Percentiles rank a stretch among this genome's conserved stretches.
These are phyloP conservation scores for Agrocybe chaxingu DNA, from an alignment of 768 basidiomycete genomes.

Conservation along the genomic window DNA sequence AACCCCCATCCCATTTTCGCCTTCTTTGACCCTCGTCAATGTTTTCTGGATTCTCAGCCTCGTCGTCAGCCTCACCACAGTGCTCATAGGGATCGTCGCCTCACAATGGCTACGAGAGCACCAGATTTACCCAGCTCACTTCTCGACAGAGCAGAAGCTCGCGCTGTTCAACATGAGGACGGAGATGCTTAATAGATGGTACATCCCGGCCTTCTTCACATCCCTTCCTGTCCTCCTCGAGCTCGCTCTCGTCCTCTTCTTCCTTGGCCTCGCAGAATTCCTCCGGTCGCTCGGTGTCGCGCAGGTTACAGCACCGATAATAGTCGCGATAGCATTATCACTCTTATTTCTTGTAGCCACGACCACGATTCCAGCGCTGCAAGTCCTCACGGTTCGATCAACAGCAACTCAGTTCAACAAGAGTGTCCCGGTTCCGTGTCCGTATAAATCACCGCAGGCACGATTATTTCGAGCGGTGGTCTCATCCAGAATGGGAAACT, in stretches of 20 bases:
- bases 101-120: conserved; percentile 23
- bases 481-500: no score
- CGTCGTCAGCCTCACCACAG: conserved; percentile 17
- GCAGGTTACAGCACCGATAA: conserved; percentile 14
- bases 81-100: conserved; percentile 18
- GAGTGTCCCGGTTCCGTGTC: conserved; percentile 3
- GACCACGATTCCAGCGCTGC: conserved; percentile 9
- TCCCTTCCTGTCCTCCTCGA: conserved; percentile 23
- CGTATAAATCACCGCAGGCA: conserved; percentile 15
- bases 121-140: conserved; percentile 7
- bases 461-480: conserved; percentile 1
- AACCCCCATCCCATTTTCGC: no score
- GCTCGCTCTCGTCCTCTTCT: conserved; percentile 21
- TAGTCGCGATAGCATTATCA: conserved; percentile 9
- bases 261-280: conserved; percentile 20
- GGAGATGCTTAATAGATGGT: conserved; percentile 19
- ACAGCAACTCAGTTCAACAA: not conserved
- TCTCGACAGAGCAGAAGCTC: conserved; percentile 10
- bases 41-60: conserved; percentile 19
- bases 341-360: conserved; percentile 16
- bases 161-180: conserved; percentile 19
- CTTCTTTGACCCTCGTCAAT: conserved; percentile 12
- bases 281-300: conserved; percentile 15
- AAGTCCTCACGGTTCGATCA: conserved; percentile 1
- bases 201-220: conserved; percentile 17